Conservation (phyloP, 2,329 filamentous ascomycete genomes). For the Pseudocercospora vitis region DNA sequence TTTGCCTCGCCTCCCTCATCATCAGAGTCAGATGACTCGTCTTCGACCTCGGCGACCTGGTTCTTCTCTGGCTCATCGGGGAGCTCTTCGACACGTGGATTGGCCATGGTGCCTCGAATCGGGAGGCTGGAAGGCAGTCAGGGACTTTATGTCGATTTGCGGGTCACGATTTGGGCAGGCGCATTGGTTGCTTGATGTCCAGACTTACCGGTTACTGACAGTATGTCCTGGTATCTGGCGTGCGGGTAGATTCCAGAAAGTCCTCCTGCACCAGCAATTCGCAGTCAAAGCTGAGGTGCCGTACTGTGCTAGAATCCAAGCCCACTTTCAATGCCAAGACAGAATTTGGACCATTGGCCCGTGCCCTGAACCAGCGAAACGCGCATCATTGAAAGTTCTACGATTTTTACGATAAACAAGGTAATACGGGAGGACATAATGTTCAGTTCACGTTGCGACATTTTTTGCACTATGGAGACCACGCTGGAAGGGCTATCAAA, state of each 20-base stretch:
- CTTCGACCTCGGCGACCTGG: constrained; percentile 57
- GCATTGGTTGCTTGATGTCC: background rate
- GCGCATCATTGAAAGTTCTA: too few species aligned
- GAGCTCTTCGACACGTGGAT: constrained; percentile 96
- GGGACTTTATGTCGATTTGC: constrained; percentile 3
- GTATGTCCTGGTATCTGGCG: constrained; percentile 16
- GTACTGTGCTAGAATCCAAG: background rate
- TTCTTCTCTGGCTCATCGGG: constrained; percentile 78
- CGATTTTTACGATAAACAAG: too few species aligned
- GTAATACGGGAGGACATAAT: too few species aligned
- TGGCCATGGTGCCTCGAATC: constrained; percentile 66
- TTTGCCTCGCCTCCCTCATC: constrained; percentile 72
- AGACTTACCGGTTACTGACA: constrained; percentile 23
- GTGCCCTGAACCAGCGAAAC: too few species aligned
- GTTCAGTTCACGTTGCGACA: constrained; percentile 24
- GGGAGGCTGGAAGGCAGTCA: constrained; percentile 11
- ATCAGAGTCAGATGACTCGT: constrained; percentile 69
- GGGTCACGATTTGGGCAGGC: background rate
- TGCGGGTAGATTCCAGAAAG: constrained; percentile 12
- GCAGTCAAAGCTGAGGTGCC: background rate
- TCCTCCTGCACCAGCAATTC: constrained; percentile 21
- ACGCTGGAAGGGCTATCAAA: constrained; percentile 32
- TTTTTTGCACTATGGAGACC: constrained; percentile 19
- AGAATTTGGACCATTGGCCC: background rate
- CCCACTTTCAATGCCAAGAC: background rate